Conservation (phyloP, 495 filamentous ascomycete species). For the Opeltia flavorubescens region DNA sequence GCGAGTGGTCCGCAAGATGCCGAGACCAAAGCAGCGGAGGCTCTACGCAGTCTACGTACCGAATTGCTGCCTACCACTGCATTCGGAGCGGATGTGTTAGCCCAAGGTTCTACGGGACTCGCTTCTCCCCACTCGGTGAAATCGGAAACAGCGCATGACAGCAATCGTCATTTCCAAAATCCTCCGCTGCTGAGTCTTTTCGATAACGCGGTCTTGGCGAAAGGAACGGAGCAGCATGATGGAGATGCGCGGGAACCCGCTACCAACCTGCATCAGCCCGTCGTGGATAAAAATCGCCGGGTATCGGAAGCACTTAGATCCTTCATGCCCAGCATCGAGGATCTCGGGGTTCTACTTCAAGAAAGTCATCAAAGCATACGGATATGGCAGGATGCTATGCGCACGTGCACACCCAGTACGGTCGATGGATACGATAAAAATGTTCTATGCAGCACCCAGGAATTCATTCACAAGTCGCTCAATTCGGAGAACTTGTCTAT, state of each 20-base stretch:
- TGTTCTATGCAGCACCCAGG: background rate
- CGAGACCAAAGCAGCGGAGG: background rate
- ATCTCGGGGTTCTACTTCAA: slow-evolving; percentile 11
- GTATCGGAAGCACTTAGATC: background rate
- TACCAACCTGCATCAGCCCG: background rate
- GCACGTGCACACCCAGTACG: slow-evolving; percentile 12
- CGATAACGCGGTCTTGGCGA: slow-evolving; percentile 25
- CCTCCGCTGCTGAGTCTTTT: slow-evolving; percentile 27
- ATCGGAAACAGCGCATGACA: slow-evolving; percentile 5
- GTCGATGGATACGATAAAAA: slow-evolving; percentile 14
- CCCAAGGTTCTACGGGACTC: background rate
- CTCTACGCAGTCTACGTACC: background rate
- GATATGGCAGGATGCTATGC: slow-evolving; percentile 13
- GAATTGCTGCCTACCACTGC: background rate
- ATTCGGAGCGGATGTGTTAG: background rate
- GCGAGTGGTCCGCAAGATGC: background rate
- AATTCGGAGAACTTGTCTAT: slow-evolving; percentile 16
- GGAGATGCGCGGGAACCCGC: slow-evolving; percentile 8
- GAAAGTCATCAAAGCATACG: background rate
- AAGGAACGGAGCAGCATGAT: slow-evolving; percentile 2
- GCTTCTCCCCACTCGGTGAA: background rate
- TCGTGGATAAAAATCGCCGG: background rate
- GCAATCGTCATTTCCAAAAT: slow-evolving; percentile 18
- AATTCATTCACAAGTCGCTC: slow-evolving; percentile 9
- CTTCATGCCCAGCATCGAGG: slow-evolving; percentile 15